Base-by-base conservation (phyloP, 768 basidiomycete genomes). In the Rhizopogon vesiculosus region DNA sequence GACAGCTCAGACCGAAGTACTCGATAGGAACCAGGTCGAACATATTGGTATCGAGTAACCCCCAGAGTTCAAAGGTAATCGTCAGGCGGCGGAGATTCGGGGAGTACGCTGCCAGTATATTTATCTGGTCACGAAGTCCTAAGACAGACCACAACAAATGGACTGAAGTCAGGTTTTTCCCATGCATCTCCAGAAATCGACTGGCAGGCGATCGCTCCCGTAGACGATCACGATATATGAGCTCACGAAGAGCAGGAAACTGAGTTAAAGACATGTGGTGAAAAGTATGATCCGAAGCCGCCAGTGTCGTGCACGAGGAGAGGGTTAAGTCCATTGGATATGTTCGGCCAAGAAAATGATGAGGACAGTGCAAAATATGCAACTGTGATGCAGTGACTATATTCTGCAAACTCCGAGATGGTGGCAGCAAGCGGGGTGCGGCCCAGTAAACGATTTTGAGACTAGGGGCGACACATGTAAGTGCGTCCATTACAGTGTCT, bases 371-470 rank as follows among this genome's bases (percentile, higher is more conserved):
- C 16, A 57, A 19, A 38, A 54, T 46, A 19, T 33, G 56, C 10
- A 69, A 60, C 18, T 57, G 55, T 31, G 59, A 59, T 38, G 48
- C 44, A 10, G 42, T 22, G 5, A 68, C 42, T 19, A 68, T 33
- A 12, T 48, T 38, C 2, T 15, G 7, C 1, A 60, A 31, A 3
- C 25, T 42, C 16, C 1, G 9, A 0, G 15, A 0, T 7, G 35
- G 40, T 0, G 57, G 61, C 3, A 38, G n/a, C 7, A 45, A 41
- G 28, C 15, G 8, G 15, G 18, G 15, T 2, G 44, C 41, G 2
- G 57, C 53, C 60, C 60, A 64, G 35, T 69, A 61, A 5, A 68
- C 50, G 41, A 65, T 62, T 12, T 57, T 55, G 42, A 69, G 40
- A 25, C 62, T 65, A 0, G 54, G 22, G 3, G 64, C 62, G 12